Base-by-base conservation (phyloP, 805 yeast genomes). In the Ogataea allantospora region DNA sequence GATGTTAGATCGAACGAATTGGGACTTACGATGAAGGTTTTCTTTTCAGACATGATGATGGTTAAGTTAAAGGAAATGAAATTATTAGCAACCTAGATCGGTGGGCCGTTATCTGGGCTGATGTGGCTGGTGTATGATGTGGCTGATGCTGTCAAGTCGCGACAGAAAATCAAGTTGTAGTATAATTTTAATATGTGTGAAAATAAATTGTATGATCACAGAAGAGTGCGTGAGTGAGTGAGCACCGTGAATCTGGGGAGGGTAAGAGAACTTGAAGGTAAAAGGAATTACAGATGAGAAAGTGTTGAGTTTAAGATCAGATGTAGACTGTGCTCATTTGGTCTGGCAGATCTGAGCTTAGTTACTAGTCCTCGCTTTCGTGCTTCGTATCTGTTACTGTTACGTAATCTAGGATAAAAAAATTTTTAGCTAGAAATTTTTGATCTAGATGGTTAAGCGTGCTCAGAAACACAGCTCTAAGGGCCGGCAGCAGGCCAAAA, bases 11-110 rank as follows among this genome's bases (percentile, higher is more conserved):
- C 14, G n/a, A 4, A 10, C 10, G n/a, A n/a, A 15, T 25, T 9
- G 15, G 10, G 26, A 53, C 64, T 27, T 54, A 59, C 64, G 30
- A 59, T 59, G 33, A 57, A 59, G 22, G 61, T 54, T 46, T 60
- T 60, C 42, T 55, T 55, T 14, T 57, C 60, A 29, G 48, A 31
- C 41, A 38, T 38, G 24, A 9, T 35, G 35, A 12, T 24, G 12
- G 15, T 15, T 18, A 27, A 32, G 12, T 19, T 7, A 35, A 11
- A 35, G 16, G 27, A n/a, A n/a, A 30, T 25, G 20, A 4, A 18
- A 24, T 29, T 20, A 21, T 16, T 18, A 35, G 38, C 38, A 35
- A 35, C 30, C n/a, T 2, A 28, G 33, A 35, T 29, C 38, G 18
- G 34, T 15, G 7, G 10, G 6, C 22, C 26, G 23, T 25, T 36